A percentile compares a stretch with the other conserved stretches of the same genome.
phyloP scores from a whole-genome alignment of 2,329 filamentous ascomycete species.

The Fusarium subglutinans region DNA sequence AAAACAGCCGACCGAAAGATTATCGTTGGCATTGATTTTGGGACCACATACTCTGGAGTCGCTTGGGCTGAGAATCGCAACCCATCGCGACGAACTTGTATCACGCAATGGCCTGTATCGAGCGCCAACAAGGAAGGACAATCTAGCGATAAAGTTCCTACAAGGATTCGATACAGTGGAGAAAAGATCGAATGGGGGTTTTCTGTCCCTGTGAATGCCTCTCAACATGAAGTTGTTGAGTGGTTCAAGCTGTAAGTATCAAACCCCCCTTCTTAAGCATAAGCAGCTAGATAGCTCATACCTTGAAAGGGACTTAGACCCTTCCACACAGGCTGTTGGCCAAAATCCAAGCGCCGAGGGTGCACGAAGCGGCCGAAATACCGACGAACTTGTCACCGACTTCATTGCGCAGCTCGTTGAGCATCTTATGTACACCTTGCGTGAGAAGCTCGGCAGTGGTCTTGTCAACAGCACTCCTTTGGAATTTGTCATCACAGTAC shows the following conservation, averaged over 20 bases:
- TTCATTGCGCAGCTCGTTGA: constrained; percentile 56
- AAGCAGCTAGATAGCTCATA: constrained; percentile 9
- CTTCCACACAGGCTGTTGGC: constrained; percentile 47
- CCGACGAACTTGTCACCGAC: constrained; percentile 56
- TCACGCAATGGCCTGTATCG: constrained; percentile 56
- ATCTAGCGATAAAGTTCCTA: constrained; percentile 57
- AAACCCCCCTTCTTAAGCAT: background rate
- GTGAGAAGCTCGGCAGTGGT: constrained; percentile 53
- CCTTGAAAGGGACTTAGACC: constrained; percentile 48
- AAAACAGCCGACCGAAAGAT: constrained; percentile 51
- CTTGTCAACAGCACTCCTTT: constrained; percentile 54
- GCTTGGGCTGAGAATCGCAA: constrained; percentile 57
- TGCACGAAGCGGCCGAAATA: constrained; percentile 45
- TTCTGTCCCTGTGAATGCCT: constrained; percentile 52
- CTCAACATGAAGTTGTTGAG: constrained; percentile 51
- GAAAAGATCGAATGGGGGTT: constrained; percentile 57
- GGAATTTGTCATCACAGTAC: constrained; percentile 64
- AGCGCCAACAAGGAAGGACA: constrained; percentile 48
- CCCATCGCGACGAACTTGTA: constrained; percentile 48
- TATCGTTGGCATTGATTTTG: constrained; percentile 62
- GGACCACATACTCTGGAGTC: constrained; percentile 63
- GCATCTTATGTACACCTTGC: constrained; percentile 56
- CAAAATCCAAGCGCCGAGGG: constrained; percentile 41
- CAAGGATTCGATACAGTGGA: constrained; percentile 52
- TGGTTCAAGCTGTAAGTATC: constrained; percentile 60